Conservation (phyloP, 805 yeast species). For the Candida nonsorbophila region DNA sequence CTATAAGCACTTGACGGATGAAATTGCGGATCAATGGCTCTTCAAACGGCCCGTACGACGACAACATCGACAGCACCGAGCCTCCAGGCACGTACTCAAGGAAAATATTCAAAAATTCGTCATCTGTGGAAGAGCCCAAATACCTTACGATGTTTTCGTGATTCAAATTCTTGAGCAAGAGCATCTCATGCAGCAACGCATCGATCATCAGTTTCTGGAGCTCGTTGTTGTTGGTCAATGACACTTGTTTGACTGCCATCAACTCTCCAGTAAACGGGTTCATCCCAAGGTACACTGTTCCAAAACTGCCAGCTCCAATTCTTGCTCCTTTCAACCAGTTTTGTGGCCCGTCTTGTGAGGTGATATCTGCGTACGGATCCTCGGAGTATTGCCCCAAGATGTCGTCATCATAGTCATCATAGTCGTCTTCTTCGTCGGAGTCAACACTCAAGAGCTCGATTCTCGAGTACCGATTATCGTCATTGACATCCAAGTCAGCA, state of each 20-base stretch:
- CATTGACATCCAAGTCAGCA: slow-evolving; percentile 14
- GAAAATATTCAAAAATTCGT: slow-evolving; percentile 70
- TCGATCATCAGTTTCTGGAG: slow-evolving; percentile 54
- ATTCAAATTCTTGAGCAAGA: slow-evolving; percentile 66
- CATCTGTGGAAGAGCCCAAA: slow-evolving; percentile 79
- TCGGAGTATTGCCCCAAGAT: slow-evolving; percentile 21
- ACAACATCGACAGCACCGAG: slow-evolving; percentile 59
- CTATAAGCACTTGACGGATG: slow-evolving; percentile 69
- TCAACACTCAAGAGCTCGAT: slow-evolving; percentile 44
- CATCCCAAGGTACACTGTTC: slow-evolving; percentile 88
- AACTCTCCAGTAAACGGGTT: slow-evolving; percentile 89
- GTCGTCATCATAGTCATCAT: slow-evolving; percentile 35
- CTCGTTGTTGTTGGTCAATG: slow-evolving; percentile 44
- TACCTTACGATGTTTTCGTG: slow-evolving; percentile 93
- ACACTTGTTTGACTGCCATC: slow-evolving; percentile 96
- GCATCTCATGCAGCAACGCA: slow-evolving; percentile 80
- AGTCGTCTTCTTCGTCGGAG: slow-evolving; percentile 30
- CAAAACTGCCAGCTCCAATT: slow-evolving; percentile 94
- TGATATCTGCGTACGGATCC: slow-evolving; percentile 5
- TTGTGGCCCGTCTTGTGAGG: slow-evolving; percentile 39
- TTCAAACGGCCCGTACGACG: slow-evolving; percentile 73
- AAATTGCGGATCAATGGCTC: slow-evolving; percentile 71
- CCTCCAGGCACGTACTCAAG: slow-evolving; percentile 54
- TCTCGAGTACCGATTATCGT: slow-evolving; percentile 33
- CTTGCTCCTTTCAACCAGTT: slow-evolving; percentile 92